phyloP scores from a whole-genome alignment of 1,284 basidiomycete genomes.

The Sporisorium exsertum region DNA sequence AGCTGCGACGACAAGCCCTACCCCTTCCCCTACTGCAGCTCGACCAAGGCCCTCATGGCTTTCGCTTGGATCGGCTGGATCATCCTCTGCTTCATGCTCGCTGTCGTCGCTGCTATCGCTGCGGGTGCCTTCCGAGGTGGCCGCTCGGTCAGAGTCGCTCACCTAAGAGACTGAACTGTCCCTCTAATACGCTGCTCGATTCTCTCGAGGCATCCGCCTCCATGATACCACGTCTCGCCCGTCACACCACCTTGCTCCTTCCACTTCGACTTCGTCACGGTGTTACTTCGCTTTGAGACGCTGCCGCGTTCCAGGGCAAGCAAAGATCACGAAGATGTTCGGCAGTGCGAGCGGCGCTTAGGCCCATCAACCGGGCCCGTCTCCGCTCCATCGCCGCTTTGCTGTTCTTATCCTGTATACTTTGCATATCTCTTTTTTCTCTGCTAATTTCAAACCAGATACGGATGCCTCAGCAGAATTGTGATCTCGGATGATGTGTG shows the following conservation, averaged over 20 bases:
- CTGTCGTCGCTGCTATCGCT: conserved; percentile 57
- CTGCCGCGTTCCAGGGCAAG: background rate
- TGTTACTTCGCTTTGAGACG: background rate
- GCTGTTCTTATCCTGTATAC: background rate
- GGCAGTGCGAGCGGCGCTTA: background rate
- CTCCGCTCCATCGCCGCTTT: background rate
- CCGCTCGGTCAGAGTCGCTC: conserved; percentile 64
- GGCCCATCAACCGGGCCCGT: background rate
- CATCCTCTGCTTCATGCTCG: conserved; percentile 60
- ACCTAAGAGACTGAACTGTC: conserved; percentile 19
- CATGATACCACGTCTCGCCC: conserved; percentile 34
- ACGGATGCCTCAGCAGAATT: background rate
- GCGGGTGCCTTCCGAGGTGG: conserved; percentile 67
- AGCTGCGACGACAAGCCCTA: conserved; percentile 28
- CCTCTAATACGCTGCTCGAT: background rate
- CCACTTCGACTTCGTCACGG: conserved; percentile 15
- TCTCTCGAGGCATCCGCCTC: conserved; percentile 7
- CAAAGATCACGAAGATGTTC: background rate
- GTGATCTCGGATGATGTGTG: background rate
- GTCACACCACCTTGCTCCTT: background rate
- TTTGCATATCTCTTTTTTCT: conserved; percentile 12
- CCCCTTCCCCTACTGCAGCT: conserved; percentile 59
- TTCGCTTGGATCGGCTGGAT: conserved; percentile 67
- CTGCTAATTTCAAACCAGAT: conserved; percentile 19
- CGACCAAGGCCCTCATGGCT: conserved; percentile 64